These are phyloP conservation scores for Aquilaria agallochum DNA, from an alignment of 441 rosid species.

Conservation along the genomic window DNA sequence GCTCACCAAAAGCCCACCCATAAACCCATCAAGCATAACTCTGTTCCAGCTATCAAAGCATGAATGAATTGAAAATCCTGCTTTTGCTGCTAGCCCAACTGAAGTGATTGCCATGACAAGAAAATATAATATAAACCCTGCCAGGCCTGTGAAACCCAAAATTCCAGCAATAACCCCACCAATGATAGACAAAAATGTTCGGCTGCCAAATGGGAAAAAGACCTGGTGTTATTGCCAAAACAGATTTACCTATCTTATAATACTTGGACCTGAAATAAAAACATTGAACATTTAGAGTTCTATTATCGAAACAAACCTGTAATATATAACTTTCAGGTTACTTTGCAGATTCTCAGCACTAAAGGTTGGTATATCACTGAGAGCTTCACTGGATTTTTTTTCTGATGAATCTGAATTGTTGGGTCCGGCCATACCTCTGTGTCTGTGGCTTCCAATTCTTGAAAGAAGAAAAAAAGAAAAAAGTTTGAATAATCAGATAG, in stretches of 20 bases:
- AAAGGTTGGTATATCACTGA: constrained; percentile 59
- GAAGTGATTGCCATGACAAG: constrained; percentile 83
- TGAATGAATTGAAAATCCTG: constrained; percentile 68
- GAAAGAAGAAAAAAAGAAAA: constrained; percentile 11
- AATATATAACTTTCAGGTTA: constrained; percentile 84
- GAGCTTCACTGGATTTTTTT: constrained; percentile 54
- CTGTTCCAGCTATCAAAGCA: constrained; percentile 87
- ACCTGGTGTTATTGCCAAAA: too few relatives aligned
- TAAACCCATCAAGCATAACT: constrained; percentile 72
- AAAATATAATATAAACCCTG: constrained; percentile 81
- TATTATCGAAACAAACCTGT: constrained; percentile 53
- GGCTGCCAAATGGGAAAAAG: constrained; percentile 45
- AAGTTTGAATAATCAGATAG: constrained; percentile 1
- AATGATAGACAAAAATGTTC: constrained; percentile 87
- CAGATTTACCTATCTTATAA: too few relatives aligned
- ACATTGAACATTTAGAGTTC: too few relatives aligned
- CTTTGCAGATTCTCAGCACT: constrained; percentile 80
- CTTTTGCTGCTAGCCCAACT: constrained; percentile 74
- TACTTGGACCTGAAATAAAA: too few relatives aligned
- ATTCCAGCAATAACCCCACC: constrained; percentile 95
- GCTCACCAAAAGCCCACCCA: constrained; percentile 90
- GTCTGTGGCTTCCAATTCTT: not conserved
- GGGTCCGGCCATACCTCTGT: constrained; percentile 45
- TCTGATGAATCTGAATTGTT: constrained; percentile 46
- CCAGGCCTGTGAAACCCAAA: constrained; percentile 76